phyloP scores from a whole-genome alignment of 2,329 filamentous ascomycete species.

The Penicillium corylophilum region DNA sequence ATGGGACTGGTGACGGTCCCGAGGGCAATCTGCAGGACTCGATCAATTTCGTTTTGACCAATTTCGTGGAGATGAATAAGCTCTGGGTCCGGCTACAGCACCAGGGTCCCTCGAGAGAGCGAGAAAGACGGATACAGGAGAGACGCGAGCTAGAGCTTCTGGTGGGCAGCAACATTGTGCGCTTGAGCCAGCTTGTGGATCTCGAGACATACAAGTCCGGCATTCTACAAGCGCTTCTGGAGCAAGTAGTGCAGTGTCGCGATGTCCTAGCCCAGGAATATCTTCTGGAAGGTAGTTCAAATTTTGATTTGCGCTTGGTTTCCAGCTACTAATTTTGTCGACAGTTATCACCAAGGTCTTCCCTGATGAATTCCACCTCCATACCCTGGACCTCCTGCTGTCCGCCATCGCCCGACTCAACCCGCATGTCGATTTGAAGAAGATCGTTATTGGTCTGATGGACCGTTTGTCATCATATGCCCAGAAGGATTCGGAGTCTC shows the following conservation, averaged over 20 bases:
- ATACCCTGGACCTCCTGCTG: slow-evolving; percentile 92
- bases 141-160: slow-evolving; percentile 91
- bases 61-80: slow-evolving; percentile 99
- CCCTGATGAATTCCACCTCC: slow-evolving; percentile 95
- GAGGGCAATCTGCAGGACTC: slow-evolving; percentile 96
- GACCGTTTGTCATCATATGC: slow-evolving; percentile 92
- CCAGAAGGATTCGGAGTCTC: slow-evolving; percentile 75
- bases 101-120: slow-evolving; percentile 91
- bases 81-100: slow-evolving; percentile 97
- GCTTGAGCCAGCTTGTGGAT: slow-evolving; percentile 92
- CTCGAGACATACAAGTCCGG: slow-evolving; percentile 89
- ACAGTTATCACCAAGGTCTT: slow-evolving; percentile 96
- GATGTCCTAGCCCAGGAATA: slow-evolving; percentile 98
- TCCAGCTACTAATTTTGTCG: slow-evolving; percentile 26
- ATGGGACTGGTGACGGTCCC: slow-evolving; percentile 79
- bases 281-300: slow-evolving; percentile 68
- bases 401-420: slow-evolving; percentile 90
- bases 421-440: slow-evolving; percentile 95
- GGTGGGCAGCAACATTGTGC: slow-evolving; percentile 93
- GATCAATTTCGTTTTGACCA: slow-evolving; percentile 96
- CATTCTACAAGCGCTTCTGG: slow-evolving; percentile 83
- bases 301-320: not conserved
- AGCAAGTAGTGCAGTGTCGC: slow-evolving; percentile 96
- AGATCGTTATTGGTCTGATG: slow-evolving; percentile 97
- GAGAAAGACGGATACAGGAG: slow-evolving; percentile 90